Evolutionary conservation across 139 green algal species (phyloP).

Genomic region (Zygnema circumcarinatum): DNA sequence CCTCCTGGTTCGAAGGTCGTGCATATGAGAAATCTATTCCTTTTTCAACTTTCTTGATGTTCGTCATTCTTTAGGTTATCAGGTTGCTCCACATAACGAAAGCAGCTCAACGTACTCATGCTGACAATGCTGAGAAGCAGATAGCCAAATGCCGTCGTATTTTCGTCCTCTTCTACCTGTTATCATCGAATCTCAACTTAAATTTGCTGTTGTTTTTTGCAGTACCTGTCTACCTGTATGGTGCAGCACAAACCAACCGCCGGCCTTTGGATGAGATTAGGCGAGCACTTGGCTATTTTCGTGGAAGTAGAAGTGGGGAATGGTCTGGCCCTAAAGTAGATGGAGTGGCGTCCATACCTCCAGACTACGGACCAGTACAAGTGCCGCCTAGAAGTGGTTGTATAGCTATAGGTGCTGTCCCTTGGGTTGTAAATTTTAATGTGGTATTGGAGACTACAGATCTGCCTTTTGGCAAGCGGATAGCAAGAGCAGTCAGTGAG

Average conservation of each 20-base stretch:
- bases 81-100: no score
- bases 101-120: no score
- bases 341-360: slow-evolving; percentile 52
- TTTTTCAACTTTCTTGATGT: no score
- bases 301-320: slow-evolving; percentile 29
- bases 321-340: slow-evolving; percentile 48
- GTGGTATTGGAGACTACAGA: slow-evolving; percentile 68
- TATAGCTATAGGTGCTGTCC: slow-evolving; percentile 69
- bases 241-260: background rate
- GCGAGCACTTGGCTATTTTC: slow-evolving; percentile 47
- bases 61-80: no score
- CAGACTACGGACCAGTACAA: slow-evolving; percentile 44
- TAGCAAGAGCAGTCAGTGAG: slow-evolving; percentile 72
- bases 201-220: no score
- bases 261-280: slow-evolving; percentile 69
- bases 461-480: slow-evolving; percentile 49
- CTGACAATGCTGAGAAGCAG: no score
- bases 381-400: slow-evolving; percentile 61
- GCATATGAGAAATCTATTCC: no score
- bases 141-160: no score
- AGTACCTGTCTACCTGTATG: slow-evolving; percentile 7
- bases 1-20: no score
- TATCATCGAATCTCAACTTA: no score
- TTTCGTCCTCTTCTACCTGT: no score
- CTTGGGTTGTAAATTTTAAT: slow-evolving; percentile 86